These are phyloP conservation scores for Aspergillus sp. DNA, from an alignment of 2,329 filamentous ascomycete species.

Conservation along the genomic window DNA sequence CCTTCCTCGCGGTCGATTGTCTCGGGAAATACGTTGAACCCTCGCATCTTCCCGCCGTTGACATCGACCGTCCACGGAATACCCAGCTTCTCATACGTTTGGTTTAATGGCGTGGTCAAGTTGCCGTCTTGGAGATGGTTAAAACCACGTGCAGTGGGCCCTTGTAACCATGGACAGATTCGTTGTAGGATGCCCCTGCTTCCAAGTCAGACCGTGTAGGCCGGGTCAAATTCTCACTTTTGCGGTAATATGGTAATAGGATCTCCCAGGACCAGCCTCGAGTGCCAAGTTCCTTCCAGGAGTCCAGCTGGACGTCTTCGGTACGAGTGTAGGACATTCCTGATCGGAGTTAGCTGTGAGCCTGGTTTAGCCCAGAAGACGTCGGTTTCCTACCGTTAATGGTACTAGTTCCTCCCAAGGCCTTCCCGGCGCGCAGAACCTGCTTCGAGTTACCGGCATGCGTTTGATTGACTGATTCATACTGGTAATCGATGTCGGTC, in stretches of 20 bases:
- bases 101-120: constrained; percentile 24
- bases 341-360: constrained; percentile 11
- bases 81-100: constrained; percentile 29
- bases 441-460: constrained; percentile 26
- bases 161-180: constrained; percentile 15
- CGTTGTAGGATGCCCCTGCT: constrained; percentile 19
- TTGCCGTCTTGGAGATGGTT: constrained; percentile 16
- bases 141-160: constrained; percentile 24
- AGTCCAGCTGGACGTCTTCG: constrained; percentile 31
- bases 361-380: constrained; percentile 21
- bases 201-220: constrained; percentile 13
- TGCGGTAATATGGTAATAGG: constrained; percentile 20
- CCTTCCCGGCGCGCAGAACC: constrained; percentile 35
- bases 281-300: constrained; percentile 28
- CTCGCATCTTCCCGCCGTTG: constrained; percentile 37
- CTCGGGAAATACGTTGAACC: constrained; percentile 35
- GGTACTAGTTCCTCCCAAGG: constrained; percentile 36
- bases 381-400: constrained; percentile 34
- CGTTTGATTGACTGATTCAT: constrained; percentile 31
- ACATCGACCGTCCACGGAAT: constrained; percentile 34
- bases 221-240: constrained; percentile 17
- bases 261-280: constrained; percentile 22
- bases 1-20: constrained; percentile 33
- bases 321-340: constrained; percentile 33
- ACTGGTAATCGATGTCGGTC: constrained; percentile 34